A percentile compares a stretch with the other conserved stretches of the same genome.
phyloP scores from a whole-genome alignment of 2,329 filamentous ascomycete genomes.

The Pseudomassariella vexata region DNA sequence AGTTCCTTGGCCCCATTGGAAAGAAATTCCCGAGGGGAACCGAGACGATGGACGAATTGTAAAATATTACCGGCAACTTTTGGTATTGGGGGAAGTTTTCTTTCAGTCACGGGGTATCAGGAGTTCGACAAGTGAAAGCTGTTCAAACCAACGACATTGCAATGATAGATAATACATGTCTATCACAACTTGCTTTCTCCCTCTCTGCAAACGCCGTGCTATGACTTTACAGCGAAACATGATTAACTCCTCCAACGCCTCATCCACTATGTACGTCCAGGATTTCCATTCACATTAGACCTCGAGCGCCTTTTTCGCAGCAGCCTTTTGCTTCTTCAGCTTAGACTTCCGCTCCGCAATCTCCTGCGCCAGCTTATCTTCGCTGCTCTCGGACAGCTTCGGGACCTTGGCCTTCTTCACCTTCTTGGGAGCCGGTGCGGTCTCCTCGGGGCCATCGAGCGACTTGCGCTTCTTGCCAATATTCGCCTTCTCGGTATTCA shows the following conservation, averaged over 20 bases:
- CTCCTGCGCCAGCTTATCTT: conserved; percentile 50
- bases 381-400: conserved; percentile 38
- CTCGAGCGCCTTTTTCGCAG: conserved; percentile 46
- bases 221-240: conserved; percentile 4
- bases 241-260: conserved; percentile 6
- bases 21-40: conserved; percentile 26
- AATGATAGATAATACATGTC: conserved; percentile 2
- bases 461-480: conserved; percentile 62
- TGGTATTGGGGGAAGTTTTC: background rate
- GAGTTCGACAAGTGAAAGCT: no score
- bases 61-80: conserved; percentile 8
- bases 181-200: conserved; percentile 3
- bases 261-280: conserved; percentile 9
- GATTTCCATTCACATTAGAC: conserved; percentile 23
- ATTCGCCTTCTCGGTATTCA: conserved; percentile 44
- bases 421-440: conserved; percentile 17
- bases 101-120: no score
- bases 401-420: conserved; percentile 16
- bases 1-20: conserved; percentile 56
- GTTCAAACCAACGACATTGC: background rate
- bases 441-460: conserved; percentile 20
- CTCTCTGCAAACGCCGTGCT: conserved; percentile 9
- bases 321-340: conserved; percentile 54
- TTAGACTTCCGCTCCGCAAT: conserved; percentile 53
- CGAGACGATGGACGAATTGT: conserved; percentile 31